Conservation (phyloP, 108 stramenopile species). For the Skeletonema menzelii region DNA sequence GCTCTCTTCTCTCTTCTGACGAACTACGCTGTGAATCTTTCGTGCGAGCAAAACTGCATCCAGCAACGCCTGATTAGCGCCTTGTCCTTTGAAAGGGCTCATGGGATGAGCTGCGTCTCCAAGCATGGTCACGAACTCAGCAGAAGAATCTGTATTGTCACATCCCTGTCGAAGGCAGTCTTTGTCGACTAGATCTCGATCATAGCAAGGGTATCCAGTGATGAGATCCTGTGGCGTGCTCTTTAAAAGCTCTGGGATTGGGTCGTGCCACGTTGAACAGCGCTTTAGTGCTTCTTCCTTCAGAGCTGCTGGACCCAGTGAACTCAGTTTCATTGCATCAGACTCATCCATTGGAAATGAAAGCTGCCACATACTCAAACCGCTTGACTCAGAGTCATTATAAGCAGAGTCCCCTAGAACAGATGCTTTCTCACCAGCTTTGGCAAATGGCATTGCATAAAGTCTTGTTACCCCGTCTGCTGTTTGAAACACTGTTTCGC, state of each 20-base stretch:
- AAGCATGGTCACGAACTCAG: constrained; percentile 51
- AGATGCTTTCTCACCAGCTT: constrained; percentile 30
- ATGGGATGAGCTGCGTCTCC: constrained; percentile 87
- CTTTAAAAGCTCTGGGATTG: constrained; percentile 60
- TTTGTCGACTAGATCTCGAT: constrained; percentile 57
- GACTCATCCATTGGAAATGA: constrained; percentile 74
- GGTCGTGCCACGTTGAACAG: constrained; percentile 69
- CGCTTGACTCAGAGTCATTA: constrained; percentile 4
- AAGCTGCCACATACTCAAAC: constrained; percentile 86
- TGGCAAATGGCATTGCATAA: constrained; percentile 82
- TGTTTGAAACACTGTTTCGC: constrained; percentile 85
- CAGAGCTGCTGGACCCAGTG: constrained; percentile 49
- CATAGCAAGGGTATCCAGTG: constrained; percentile 89
- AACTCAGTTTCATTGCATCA: constrained; percentile 51
- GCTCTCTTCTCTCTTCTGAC: constrained; percentile 6
- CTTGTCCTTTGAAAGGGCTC: constrained; percentile 89
- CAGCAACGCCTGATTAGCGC: constrained; percentile 83
- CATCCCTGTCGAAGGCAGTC: constrained; percentile 29
- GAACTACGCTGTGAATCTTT: constrained; percentile 38
- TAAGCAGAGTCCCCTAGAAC: background rate
- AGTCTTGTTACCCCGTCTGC: constrained; percentile 80
- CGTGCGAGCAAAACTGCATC: constrained; percentile 74
- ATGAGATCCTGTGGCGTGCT: constrained; percentile 59
- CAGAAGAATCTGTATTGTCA: constrained; percentile 8
- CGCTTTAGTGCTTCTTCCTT: constrained; percentile 62